Base-by-base conservation (phyloP, 345 rosid species). In the Lepidium didymum region DNA sequence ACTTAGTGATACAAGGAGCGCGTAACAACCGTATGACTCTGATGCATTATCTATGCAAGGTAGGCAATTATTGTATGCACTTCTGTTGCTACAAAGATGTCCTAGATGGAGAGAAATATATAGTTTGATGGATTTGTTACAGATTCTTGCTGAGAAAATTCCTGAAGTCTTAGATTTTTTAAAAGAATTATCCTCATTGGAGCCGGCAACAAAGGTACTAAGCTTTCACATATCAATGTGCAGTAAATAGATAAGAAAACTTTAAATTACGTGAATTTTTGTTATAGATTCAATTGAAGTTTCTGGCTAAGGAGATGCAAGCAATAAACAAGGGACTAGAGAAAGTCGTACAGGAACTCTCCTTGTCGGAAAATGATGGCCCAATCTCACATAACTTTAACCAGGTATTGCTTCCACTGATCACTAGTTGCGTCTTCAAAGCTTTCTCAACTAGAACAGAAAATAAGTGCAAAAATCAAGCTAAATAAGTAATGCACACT, bases 21-120 rank as follows among this genome's bases (percentile, higher is more conserved):
- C 82, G 82, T 73, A 93, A 90, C 75, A 93, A 78, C 70, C 90
- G 83, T 81, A 90, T 90, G 87, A 93, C 98, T 38, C 88, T 93
- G 78, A 88, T 93, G 98, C 97, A 93, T 71, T 93, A 93, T 81
- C 89, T 88, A 56, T 93, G 98, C 76, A 93, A 93, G 96, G 98
- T 93, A 81, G 43, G 65, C 51, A 40, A 14, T 27, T 50, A 27
- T 35, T 35, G 62, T 50, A 10, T 58, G 19, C 29, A 1, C 50
- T 64, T 62, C 40, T 63, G 40, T 49, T 41, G 29, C 60, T 49
- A 15, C 50, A 4, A 52, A 18, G 54, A 47, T 69, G 10, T 10
- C 56, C 52, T 31, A 49, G 58, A 9, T 46, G 7, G 56, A 56
- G 65, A 16, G 56, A 25, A 36, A 16, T 3, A 35, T 64, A 40